These are phyloP conservation scores for Chlamydomonas sp. DNA, from an alignment of 139 green algal genomes.

Conservation along the genomic window DNA sequence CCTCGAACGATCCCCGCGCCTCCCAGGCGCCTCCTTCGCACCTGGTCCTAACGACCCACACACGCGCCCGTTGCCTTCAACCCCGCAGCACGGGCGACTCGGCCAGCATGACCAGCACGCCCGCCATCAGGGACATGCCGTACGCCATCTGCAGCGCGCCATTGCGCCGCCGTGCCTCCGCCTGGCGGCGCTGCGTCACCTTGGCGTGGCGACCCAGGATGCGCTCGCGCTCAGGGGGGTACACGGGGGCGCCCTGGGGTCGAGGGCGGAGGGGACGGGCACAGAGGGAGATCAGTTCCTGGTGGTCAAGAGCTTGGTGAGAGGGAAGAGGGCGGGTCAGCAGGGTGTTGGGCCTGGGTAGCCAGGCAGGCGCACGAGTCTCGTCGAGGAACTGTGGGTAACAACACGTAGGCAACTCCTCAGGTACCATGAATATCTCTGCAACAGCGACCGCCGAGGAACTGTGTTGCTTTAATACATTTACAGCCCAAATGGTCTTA, in stretches of 20 bases:
- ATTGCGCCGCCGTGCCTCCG: constrained; percentile 46
- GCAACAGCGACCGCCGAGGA: too few relatives aligned
- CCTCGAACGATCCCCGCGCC: too few relatives aligned
- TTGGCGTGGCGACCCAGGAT: constrained; percentile 61
- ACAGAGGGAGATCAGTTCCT: not conserved
- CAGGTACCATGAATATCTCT: too few relatives aligned
- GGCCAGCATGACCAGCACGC: constrained; percentile 39
- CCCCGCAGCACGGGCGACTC: constrained; percentile 23
- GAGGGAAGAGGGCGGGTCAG: too few relatives aligned
- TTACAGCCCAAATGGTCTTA: not conserved
- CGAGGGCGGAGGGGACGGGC: not conserved
- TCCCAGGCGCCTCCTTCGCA: too few relatives aligned
- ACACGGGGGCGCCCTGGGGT: constrained; percentile 48
- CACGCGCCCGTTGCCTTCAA: not conserved
- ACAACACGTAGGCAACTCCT: too few relatives aligned
- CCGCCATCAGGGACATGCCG: constrained; percentile 53
- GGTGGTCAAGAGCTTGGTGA: not conserved
- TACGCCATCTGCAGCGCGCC: constrained; percentile 68
- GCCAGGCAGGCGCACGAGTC: too few relatives aligned
- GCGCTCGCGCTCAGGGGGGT: constrained; percentile 66
- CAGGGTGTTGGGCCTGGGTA: too few relatives aligned
- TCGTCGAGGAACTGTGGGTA: too few relatives aligned
- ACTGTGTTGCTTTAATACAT: too few relatives aligned
- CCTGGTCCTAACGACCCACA: too few relatives aligned
- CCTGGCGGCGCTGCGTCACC: constrained; percentile 59